Conservation (phyloP, 2,329 filamentous ascomycete species). For the Amauroascus verrucosus region DNA sequence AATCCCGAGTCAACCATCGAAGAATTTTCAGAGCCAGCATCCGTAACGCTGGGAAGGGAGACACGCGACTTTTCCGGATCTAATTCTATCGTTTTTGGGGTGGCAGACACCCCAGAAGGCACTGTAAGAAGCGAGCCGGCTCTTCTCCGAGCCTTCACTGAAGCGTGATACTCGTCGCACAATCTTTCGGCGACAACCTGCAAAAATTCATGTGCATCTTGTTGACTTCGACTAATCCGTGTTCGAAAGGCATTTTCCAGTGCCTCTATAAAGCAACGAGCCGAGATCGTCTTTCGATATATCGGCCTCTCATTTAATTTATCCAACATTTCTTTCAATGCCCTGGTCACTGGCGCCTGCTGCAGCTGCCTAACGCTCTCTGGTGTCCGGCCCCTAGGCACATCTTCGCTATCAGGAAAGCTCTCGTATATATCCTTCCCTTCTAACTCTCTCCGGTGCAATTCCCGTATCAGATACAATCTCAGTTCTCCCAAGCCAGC, state of each 20-base stretch:
- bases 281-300: conserved; percentile 85
- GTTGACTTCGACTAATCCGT: conserved; percentile 84
- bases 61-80: conserved; percentile 21
- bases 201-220: conserved; percentile 94
- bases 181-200: conserved; percentile 87
- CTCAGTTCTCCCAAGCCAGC: conserved; percentile 83
- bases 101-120: background rate
- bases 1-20: conserved; percentile 29
- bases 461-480: conserved; percentile 83
- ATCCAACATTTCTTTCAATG: conserved; percentile 86
- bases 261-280: conserved; percentile 69
- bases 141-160: conserved; percentile 56
- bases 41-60: conserved; percentile 24
- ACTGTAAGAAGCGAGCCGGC: conserved; percentile 14
- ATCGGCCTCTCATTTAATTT: conserved; percentile 86
- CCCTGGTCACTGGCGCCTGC: conserved; percentile 70
- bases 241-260: conserved; percentile 81
- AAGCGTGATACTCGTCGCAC: conserved; percentile 88
- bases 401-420: conserved; percentile 40
- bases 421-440: conserved; percentile 63
- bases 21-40: conserved; percentile 20
- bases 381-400: conserved; percentile 30
- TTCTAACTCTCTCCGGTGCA: conserved; percentile 72
- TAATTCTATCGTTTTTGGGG: conserved; percentile 14
- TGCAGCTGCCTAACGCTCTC: conserved; percentile 55